These are phyloP conservation scores for Roridomyces roridus DNA, from an alignment of 768 basidiomycete species.

Conservation along the genomic window DNA sequence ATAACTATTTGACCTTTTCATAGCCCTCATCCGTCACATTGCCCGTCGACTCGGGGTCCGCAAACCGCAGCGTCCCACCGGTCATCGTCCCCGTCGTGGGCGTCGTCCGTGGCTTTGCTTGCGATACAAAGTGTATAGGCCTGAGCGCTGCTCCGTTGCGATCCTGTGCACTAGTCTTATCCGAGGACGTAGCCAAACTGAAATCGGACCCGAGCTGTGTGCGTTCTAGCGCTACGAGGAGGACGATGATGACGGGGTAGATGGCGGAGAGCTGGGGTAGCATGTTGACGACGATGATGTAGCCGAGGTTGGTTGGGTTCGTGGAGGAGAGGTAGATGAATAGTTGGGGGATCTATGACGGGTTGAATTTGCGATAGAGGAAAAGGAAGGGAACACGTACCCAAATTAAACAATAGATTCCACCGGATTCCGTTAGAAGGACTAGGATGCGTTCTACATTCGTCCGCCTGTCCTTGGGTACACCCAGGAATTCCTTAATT, in stretches of 20 bases:
- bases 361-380: neutral
- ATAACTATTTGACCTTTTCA: too few relatives aligned
- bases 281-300: conserved; percentile 7
- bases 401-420: conserved; percentile 24
- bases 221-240: conserved; percentile 16
- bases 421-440: conserved; percentile 25
- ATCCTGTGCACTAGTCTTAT: too few relatives aligned
- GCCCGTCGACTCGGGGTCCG: too few relatives aligned
- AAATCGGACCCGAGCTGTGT: conserved; percentile 1
- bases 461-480: conserved; percentile 3
- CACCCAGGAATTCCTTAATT: conserved; percentile 5
- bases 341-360: neutral
- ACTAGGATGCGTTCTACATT: conserved; percentile 21
- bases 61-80: too few relatives aligned
- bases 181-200: too few relatives aligned
- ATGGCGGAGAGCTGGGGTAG: conserved; percentile 21
- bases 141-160: too few relatives aligned
- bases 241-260: conserved; percentile 18
- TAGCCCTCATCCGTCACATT: too few relatives aligned
- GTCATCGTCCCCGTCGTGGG: too few relatives aligned
- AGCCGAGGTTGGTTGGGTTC: neutral
- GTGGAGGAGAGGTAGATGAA: neutral
- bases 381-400: conserved; percentile 4
- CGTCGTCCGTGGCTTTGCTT: too few relatives aligned
- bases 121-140: too few relatives aligned